phyloP scores from a whole-genome alignment of 352 stramenopile genomes.

The Pythium guiyangense region DNA sequence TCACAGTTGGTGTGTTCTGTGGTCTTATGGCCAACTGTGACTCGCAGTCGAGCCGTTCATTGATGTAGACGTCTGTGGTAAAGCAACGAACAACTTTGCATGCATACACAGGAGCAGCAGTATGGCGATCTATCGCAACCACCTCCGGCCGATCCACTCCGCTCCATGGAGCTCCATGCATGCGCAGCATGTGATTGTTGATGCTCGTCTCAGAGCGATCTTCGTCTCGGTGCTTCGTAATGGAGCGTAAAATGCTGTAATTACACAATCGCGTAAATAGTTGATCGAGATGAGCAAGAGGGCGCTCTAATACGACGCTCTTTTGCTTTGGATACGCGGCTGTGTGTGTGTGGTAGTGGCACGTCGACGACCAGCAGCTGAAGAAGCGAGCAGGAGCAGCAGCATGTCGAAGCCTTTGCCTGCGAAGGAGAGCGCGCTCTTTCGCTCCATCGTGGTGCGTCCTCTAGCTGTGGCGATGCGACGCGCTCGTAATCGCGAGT shows the following conservation, averaged over 20 bases:
- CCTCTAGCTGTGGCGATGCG: background rate
- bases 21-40: too few relatives aligned
- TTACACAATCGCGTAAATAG: background rate
- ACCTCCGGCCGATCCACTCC: too few relatives aligned
- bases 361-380: background rate
- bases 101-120: too few relatives aligned
- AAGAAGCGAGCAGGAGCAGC: background rate
- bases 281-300: background rate
- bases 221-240: too few relatives aligned
- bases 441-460: constrained; percentile 92
- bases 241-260: background rate
- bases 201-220: too few relatives aligned
- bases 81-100: too few relatives aligned
- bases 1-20: too few relatives aligned
- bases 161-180: too few relatives aligned
- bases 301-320: background rate
- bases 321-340: constrained; percentile 8
- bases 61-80: too few relatives aligned
- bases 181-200: too few relatives aligned
- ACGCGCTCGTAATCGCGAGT: background rate
- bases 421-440: constrained; percentile 95
- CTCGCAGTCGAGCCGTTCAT: too few relatives aligned
- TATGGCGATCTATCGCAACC: too few relatives aligned
- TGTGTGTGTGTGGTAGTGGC: background rate
- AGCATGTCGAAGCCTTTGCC: constrained; percentile 65